Evolutionary conservation across 345 rosid genomes (phyloP), one percentile per base, ranked within the genome.

Genomic region (Tarenaya hassleriana): DNA sequence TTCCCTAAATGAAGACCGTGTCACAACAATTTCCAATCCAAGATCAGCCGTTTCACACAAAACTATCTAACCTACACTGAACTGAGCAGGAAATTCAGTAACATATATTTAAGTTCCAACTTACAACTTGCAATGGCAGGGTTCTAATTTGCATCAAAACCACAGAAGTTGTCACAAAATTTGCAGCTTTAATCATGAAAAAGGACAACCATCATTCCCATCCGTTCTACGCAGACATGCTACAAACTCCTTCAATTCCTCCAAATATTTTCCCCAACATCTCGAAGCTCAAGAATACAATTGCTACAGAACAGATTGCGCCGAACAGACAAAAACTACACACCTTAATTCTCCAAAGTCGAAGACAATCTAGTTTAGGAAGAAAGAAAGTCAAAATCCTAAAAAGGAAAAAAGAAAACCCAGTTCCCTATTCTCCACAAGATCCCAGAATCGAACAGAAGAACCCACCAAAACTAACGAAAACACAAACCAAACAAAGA

Each of bases 371-470:
- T 16, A 24, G 29, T 41, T 15, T 21, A 14, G 21, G 47, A 55
- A 12, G 9, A 27, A 41, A 62, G 11, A 9, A 50, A 31, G 53
- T 50, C 58, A 64, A 50, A 0, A 41, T 49, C 46, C 66, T 7
- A 10, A 27, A 34, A 37, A 5, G 29, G 29, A 2, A 24, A 24
- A 37, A 13, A 37, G n/a, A 58, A 16, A 13, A 16, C 19, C 8
- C 14, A 24, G 12, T 38, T 27, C 10, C 14, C 42, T 11, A 12
- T n/a, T 15, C 34, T 34, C 35, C 57, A 58, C 43, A 42, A 66
- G 64, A 66, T 66, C 70, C 31, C 38, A 39, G 16, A 51, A 51
- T 37, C 58, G 3, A 37, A 37, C 3, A 37, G 41, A 17, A 57
- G 50, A 14, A 16, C 16, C 66, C 14, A 27, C 0, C 5, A 17